Base-by-base conservation (phyloP, 129 eudicot species). In the Helichrysum umbraculigerum region DNA sequence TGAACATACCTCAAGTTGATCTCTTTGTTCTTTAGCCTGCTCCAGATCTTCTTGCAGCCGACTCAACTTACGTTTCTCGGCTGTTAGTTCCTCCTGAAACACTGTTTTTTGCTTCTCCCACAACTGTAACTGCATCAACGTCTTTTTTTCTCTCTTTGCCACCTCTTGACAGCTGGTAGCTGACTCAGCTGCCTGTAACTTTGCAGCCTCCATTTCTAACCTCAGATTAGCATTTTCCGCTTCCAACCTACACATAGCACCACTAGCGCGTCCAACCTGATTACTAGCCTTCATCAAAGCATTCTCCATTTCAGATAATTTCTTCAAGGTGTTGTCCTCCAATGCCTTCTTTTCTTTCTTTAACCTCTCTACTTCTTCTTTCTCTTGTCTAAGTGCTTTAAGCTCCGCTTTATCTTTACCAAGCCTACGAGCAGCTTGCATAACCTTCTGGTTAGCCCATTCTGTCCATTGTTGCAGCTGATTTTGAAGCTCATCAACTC, bases 381-480 rank as follows among this genome's bases (percentile, higher is more conserved):
- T 92, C 78, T 92, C 98, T 75, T 86, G 91, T 71, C 83, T 83
- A 71, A 92, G 87, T 29, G 89, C 78, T 70, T 92, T 89, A 17
- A 92, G 92, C 85, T 90, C 96, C 11, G 86, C 89, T 78, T 85
- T 92, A 75, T 92, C 98, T 84, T 92, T 88, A 75, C 98, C 73
- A 14, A 92, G 85, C 54, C 98, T 88, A 20, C 92, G 86, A 25
- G 98, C 90, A 61, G 92, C 98, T 79, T 92, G 94, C 96, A 88
- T 92, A 19, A 90, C 98, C 81, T 88, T 92, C 78, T 88, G 98
- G 51, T 92, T 92, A 10, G 94, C 96, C 98, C 98, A 92, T 51
- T 92, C 94, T 5, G 94, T 89, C 98, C 98, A 92, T 52, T 90
- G 90, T 34, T 87, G 90, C 32, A 92, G 81, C 86, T 87, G 94